These are phyloP conservation scores for Penicillium turbatum DNA, from an alignment of 495 filamentous ascomycete genomes.

Conservation along the genomic window DNA sequence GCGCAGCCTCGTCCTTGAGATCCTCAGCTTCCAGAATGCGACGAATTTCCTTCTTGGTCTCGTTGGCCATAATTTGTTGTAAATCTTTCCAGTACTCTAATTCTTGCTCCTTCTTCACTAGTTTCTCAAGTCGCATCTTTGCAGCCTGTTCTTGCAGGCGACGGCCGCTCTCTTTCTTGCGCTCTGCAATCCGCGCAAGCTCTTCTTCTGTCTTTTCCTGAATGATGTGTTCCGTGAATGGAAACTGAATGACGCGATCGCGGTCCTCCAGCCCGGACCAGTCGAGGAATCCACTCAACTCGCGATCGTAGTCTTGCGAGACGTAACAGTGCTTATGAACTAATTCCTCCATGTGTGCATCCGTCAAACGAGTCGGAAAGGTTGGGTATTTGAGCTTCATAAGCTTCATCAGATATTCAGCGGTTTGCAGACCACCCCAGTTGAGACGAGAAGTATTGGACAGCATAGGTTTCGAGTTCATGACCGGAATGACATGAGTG, in stretches of 20 bases:
- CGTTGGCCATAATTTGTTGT: slow-evolving; percentile 58
- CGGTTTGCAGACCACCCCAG: slow-evolving; percentile 86
- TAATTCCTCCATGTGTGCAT: slow-evolving; percentile 80
- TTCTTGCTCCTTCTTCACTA: slow-evolving; percentile 93
- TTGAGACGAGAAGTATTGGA: slow-evolving; percentile 82
- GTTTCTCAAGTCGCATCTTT: slow-evolving; percentile 89
- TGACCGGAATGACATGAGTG: slow-evolving; percentile 92
- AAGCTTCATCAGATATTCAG: slow-evolving; percentile 86
- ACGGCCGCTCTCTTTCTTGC: slow-evolving; percentile 87
- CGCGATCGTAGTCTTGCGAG: slow-evolving; percentile 72
- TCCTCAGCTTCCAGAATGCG: slow-evolving; percentile 84
- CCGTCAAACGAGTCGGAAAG: slow-evolving; percentile 78
- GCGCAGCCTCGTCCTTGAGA: slow-evolving; percentile 77
- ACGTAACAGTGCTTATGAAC: slow-evolving; percentile 89
- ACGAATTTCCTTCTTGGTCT: slow-evolving; percentile 83
- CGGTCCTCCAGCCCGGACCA: slow-evolving; percentile 86
- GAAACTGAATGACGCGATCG: slow-evolving; percentile 84
- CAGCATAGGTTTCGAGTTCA: slow-evolving; percentile 77
- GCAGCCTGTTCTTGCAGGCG: slow-evolving; percentile 93
- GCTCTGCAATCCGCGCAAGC: slow-evolving; percentile 78
- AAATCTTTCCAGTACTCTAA: slow-evolving; percentile 88
- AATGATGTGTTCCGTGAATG: slow-evolving; percentile 84
- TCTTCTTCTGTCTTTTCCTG: slow-evolving; percentile 91
- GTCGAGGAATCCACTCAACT: slow-evolving; percentile 70
- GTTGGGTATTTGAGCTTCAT: slow-evolving; percentile 89